Conservation (phyloP, 768 basidiomycete genomes). For the Mrakia blollopis region DNA sequence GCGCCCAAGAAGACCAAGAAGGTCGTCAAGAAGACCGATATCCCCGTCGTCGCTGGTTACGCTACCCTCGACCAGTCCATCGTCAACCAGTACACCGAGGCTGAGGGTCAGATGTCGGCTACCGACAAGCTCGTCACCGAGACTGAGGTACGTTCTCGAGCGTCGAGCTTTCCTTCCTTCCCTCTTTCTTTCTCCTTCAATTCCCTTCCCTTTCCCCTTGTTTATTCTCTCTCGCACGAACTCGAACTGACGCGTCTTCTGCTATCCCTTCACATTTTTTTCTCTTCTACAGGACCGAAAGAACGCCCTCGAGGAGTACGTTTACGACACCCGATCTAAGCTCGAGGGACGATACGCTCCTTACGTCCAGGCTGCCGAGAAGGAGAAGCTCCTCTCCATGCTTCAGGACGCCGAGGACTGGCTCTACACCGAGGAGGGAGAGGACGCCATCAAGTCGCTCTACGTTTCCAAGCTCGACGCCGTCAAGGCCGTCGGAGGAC, state of each 20-base stretch:
- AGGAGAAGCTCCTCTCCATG: constrained; percentile 63
- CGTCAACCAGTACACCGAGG: constrained; percentile 66
- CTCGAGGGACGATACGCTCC: constrained; percentile 79
- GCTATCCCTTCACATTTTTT: neutral
- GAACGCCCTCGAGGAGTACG: constrained; percentile 97
- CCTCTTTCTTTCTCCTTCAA: neutral
- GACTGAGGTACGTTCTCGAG: constrained; percentile 73
- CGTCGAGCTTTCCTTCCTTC: no score
- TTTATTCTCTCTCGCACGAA: no score
- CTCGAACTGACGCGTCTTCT: neutral
- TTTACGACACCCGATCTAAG: constrained; percentile 90
- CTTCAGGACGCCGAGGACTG: constrained; percentile 84
- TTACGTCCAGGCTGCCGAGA: constrained; percentile 71
- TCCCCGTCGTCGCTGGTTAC: constrained; percentile 64
- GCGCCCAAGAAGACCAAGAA: constrained; percentile 75
- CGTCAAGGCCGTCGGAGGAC: constrained; percentile 81
- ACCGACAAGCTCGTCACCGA: constrained; percentile 94
- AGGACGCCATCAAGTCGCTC: constrained; percentile 92
- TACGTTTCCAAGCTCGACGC: constrained; percentile 77
- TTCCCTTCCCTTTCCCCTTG: neutral
- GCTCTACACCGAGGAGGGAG: constrained; percentile 94
- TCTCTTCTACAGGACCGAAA: constrained; percentile 71
- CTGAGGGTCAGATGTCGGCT: constrained; percentile 81
- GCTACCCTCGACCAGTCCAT: constrained; percentile 60
- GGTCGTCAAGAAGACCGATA: constrained; percentile 73